A percentile compares a stretch with the other conserved stretches of the same genome.
Evolutionary conservation across 2,329 filamentous ascomycete genomes (phyloP).

Genomic region (Paecilomyces fulvus): DNA sequence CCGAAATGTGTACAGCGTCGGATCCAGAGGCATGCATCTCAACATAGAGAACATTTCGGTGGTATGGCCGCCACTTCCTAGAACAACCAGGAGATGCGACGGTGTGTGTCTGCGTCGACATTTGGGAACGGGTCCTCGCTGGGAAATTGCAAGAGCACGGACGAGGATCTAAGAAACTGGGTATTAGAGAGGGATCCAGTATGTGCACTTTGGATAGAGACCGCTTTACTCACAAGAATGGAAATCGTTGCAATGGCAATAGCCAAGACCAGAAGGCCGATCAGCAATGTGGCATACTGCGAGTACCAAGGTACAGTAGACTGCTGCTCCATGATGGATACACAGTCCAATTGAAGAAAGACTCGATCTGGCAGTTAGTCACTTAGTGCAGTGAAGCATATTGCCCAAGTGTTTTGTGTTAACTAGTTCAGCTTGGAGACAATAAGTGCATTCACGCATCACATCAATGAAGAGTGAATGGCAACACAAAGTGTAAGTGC

Average conservation of each 20-base stretch:
- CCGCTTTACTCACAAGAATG: background rate
- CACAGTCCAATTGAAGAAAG: background rate
- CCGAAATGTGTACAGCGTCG: conserved; percentile 50
- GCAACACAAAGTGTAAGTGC: background rate
- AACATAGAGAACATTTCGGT: conserved; percentile 90
- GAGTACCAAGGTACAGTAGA: background rate
- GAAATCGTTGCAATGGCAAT: background rate
- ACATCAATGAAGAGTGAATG: background rate
- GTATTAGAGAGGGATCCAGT: conserved; percentile 3
- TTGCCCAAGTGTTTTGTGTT: background rate
- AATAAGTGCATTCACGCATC: background rate
- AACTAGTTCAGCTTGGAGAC: background rate
- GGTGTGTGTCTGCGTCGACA: conserved; percentile 22
- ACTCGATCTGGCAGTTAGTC: background rate
- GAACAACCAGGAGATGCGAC: conserved; percentile 65
- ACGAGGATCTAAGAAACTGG: conserved; percentile 15
- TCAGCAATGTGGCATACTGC: background rate
- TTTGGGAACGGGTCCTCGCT: conserved; percentile 20
- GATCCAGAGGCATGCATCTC: conserved; percentile 45
- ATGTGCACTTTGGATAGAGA: background rate
- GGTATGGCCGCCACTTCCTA: conserved; percentile 91
- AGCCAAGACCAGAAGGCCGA: background rate
- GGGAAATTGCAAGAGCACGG: conserved; percentile 19
- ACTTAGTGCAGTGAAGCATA: background rate
- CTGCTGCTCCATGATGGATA: background rate